phyloP scores from a whole-genome alignment of 1,284 basidiomycete species.

The Abortiporus biennis region DNA sequence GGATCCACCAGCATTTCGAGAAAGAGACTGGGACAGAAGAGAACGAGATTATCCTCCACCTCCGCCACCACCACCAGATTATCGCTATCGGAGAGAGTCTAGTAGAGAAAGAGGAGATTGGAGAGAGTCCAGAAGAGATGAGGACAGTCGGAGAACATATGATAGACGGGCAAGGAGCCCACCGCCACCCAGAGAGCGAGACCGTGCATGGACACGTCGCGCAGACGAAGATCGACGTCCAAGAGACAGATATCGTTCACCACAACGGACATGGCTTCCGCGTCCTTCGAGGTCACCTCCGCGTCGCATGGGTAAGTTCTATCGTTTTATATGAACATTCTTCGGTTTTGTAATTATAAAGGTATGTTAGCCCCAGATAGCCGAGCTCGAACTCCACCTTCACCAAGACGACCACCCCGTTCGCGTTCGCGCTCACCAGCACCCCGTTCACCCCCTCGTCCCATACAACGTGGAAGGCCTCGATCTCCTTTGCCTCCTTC shows the following conservation, averaged over 20 bases:
- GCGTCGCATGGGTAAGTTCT: slow-evolving; percentile 21
- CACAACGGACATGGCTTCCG: slow-evolving; percentile 18
- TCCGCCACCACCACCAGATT: slow-evolving; percentile 7
- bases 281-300: slow-evolving; percentile 24
- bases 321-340: neutral
- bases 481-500: neutral
- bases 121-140: slow-evolving; percentile 12
- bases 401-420: slow-evolving; percentile 4
- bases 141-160: slow-evolving; percentile 15
- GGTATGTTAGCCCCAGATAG: slow-evolving; percentile 1
- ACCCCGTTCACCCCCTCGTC: slow-evolving; percentile 8
- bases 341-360: neutral
- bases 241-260: slow-evolving; percentile 16
- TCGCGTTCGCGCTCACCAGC: slow-evolving; percentile 6
- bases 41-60: slow-evolving; percentile 15
- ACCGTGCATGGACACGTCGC: slow-evolving; percentile 3
- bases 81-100: slow-evolving; percentile 13
- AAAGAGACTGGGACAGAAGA: slow-evolving; percentile 18
- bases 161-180: slow-evolving; percentile 12
- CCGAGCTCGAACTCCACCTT: slow-evolving; percentile 10
- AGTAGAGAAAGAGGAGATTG: slow-evolving; percentile 11
- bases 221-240: slow-evolving; percentile 14
- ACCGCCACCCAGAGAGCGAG: slow-evolving; percentile 9
- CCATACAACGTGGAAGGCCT: neutral
- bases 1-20: slow-evolving; percentile 6